These are phyloP conservation scores for Botryobasidium botryosum DNA, from an alignment of 768 basidiomycete genomes.

Conservation along the genomic window DNA sequence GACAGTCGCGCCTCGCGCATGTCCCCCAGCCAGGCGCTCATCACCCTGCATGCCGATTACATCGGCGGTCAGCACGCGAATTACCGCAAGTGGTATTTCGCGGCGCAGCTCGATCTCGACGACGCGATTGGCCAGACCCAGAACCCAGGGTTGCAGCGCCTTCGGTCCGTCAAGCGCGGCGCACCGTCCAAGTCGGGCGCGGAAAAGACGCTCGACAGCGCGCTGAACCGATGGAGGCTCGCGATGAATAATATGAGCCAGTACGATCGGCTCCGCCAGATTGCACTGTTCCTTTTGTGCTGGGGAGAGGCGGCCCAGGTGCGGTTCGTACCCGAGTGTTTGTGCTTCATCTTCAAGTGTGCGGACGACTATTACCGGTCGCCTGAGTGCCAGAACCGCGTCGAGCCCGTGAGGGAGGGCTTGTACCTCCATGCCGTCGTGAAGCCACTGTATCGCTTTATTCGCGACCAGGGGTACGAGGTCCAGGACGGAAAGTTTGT, in stretches of 20 bases:
- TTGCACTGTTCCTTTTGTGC: slow-evolving; percentile 85
- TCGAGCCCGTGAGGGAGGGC: slow-evolving; percentile 88
- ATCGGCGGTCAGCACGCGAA: slow-evolving; percentile 97
- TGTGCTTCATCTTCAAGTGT: slow-evolving; percentile 99
- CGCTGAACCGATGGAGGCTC: slow-evolving; percentile 84
- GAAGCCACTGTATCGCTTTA: slow-evolving; percentile 90
- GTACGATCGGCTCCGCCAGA: slow-evolving; percentile 91
- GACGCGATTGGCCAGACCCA: slow-evolving; percentile 87
- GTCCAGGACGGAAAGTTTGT: slow-evolving; percentile 91
- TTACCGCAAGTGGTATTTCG: slow-evolving; percentile 99
- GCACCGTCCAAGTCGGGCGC: slow-evolving; percentile 38
- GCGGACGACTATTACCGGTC: slow-evolving; percentile 99
- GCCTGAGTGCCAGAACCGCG: slow-evolving; percentile 87
- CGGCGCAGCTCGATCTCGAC: slow-evolving; percentile 94
- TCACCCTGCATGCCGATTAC: slow-evolving; percentile 95
- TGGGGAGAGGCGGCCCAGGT: slow-evolving; percentile 99
- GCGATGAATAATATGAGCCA: slow-evolving; percentile 99
- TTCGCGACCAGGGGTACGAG: slow-evolving; percentile 95
- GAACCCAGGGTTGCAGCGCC: slow-evolving; percentile 74
- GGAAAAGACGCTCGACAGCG: slow-evolving; percentile 70
- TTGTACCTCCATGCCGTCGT: slow-evolving; percentile 82
- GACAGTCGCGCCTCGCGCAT: slow-evolving; percentile 95
- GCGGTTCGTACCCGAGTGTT: slow-evolving; percentile 86
- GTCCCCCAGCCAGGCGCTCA: slow-evolving; percentile 87
- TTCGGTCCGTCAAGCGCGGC: slow-evolving; percentile 50